Percentiles rank a stretch among this genome's conserved stretches.
phyloP scores from a whole-genome alignment of 129 eudicot species.

The Tanacetum coccineum region DNA sequence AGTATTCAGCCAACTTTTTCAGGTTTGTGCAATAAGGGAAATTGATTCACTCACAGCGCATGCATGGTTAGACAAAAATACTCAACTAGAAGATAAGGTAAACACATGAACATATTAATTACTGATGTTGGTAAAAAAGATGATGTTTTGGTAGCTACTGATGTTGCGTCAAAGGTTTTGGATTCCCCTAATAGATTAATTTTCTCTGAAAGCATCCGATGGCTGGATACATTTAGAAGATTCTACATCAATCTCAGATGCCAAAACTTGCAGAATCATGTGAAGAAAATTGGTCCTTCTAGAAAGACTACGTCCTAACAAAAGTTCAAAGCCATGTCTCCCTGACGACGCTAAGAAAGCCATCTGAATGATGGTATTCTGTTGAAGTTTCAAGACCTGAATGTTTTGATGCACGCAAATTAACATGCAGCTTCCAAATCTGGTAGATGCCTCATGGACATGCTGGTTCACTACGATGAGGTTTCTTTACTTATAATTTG shows the following conservation, averaged over 20 bases:
- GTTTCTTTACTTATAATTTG: too few relatives aligned
- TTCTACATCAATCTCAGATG: constrained; percentile 60
- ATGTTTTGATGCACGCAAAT: constrained; percentile 11
- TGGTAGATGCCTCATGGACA: too few relatives aligned
- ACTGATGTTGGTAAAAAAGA: too few relatives aligned
- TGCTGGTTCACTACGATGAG: too few relatives aligned
- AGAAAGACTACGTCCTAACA: constrained; percentile 43
- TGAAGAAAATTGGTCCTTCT: constrained; percentile 50
- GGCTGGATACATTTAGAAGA: constrained; percentile 34
- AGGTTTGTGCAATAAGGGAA: too few relatives aligned
- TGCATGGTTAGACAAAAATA: too few relatives aligned
- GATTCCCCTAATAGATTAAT: constrained; percentile 45
- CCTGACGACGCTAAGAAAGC: constrained; percentile 85
- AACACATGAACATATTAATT: too few relatives aligned
- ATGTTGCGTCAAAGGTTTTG: too few relatives aligned
- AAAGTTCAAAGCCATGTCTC: constrained; percentile 62
- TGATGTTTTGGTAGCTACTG: too few relatives aligned
- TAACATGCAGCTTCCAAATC: background rate
- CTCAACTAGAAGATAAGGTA: too few relatives aligned
- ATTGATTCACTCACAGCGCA: too few relatives aligned
- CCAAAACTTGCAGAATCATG: constrained; percentile 54
- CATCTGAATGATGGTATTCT: constrained; percentile 48
- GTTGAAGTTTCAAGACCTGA: constrained; percentile 78
- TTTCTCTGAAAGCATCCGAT: constrained; percentile 52
- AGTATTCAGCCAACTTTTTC: too few relatives aligned